Evolutionary conservation across 176 grass and related monocot genomes (phyloP).

Genomic region (Oryza coarctata): DNA sequence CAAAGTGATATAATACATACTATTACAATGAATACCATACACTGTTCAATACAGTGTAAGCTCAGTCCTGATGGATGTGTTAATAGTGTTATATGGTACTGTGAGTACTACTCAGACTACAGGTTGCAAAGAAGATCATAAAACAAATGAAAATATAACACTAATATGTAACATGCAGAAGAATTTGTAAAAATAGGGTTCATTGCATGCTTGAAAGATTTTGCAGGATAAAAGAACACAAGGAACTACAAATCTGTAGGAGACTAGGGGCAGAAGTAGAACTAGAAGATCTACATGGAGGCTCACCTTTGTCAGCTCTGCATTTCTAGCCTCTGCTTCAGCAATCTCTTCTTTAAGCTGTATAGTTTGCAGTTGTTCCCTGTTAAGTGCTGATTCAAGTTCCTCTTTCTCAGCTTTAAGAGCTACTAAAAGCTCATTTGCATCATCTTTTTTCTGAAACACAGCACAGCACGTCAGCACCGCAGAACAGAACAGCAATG

Average conservation of each 20-base stretch:
- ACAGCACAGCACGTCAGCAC: not conserved
- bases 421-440: constrained; percentile 55
- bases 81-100: not conserved
- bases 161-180: not conserved
- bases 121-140: not conserved
- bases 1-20: not conserved
- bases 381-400: constrained; percentile 70
- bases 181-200: not conserved
- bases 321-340: constrained; percentile 80
- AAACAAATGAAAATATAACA: constrained; percentile 10
- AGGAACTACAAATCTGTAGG: not conserved
- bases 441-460: constrained; percentile 71
- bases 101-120: not conserved
- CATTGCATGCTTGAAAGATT: constrained; percentile 13
- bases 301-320: constrained; percentile 78
- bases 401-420: constrained; percentile 89
- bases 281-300: constrained; percentile 10
- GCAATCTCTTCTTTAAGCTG: constrained; percentile 87
- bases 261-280: not conserved
- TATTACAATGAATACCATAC: not conserved
- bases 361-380: constrained; percentile 69
- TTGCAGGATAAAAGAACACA: not conserved
- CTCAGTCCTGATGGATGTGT: not conserved
- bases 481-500: not conserved
- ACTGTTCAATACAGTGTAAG: constrained; percentile 6